Evolutionary conservation across 2,329 filamentous ascomycete species (phyloP), one percentile per base, ranked within the genome.

Genomic region (Arachnomyces sp.): DNA sequence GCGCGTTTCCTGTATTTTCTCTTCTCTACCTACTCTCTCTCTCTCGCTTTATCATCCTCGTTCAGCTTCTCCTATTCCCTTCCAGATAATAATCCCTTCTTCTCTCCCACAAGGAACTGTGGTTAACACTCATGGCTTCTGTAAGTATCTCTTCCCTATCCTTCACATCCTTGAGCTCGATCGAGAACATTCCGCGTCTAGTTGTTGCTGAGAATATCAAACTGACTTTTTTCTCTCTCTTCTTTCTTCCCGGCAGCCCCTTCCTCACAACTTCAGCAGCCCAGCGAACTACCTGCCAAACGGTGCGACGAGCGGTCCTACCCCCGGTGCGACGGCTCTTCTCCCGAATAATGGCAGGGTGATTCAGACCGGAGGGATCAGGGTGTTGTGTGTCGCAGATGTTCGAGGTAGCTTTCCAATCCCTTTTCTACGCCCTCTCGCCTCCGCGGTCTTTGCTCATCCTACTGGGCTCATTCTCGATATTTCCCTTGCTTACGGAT

Each of bases 341-440:
- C 63, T 71, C 32, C 68, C 68, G 21, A 71, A 72, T 55, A 71
- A 71, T 54, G 68, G 68, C 47, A 61, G 67, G 49, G 52, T 72
- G 37, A 67, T 72, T 45, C 69, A 72, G 52, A 66, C 60, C 36
- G 69, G 68, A 28, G 61, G 64, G 13, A 61, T 62, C 45, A 62
- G 69, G 47, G 62, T 72, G 35, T 51, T 72, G 38, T 72, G 69
- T 48, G 68, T 72, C 52, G 69, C 69, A 28, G 69, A 72, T 56
- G 69, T 72, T 40, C 61, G 69, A 67, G 69, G 69, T 72, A 64
- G 11, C 13, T 29, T 34, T 7, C 25, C 7, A 28, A 36, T 9
- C 33, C 17, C n/a, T n/a, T 12, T 18, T 13, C 28, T 32, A 17
- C 36, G 16, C 9, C 16, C 15, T 18, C 31, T 16, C 14, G 21